Conservation (phyloP, 441 rosid genomes). For the Populus hybrid region DNA sequence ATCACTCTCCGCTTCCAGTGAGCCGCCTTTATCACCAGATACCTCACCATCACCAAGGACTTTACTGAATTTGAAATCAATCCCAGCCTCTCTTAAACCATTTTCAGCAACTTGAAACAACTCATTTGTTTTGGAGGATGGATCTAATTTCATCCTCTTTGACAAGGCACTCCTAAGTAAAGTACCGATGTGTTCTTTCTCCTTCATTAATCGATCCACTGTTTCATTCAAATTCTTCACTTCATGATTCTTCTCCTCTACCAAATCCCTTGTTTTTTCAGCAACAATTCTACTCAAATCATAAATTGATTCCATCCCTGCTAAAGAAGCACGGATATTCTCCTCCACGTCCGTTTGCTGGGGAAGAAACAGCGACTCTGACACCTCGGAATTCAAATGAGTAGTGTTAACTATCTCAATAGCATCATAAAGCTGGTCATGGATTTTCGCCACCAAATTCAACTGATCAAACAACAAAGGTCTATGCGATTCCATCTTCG, state of each 20-base stretch:
- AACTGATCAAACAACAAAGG: too few species aligned
- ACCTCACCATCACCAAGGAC: constrained; percentile 36
- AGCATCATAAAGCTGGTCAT: too few species aligned
- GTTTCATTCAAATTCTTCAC: constrained; percentile 68
- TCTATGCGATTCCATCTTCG: too few species aligned
- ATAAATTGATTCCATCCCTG: constrained; percentile 83
- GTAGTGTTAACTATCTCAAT: too few species aligned
- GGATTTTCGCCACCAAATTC: too few species aligned
- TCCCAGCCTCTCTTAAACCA: constrained; percentile 75
- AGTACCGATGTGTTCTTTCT: constrained; percentile 85
- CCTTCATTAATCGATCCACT: constrained; percentile 55
- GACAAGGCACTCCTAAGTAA: constrained; percentile 85
- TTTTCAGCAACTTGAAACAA: constrained; percentile 81
- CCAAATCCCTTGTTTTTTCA: constrained; percentile 50
- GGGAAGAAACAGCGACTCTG: too few species aligned
- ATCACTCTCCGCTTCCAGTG: constrained; percentile 51
- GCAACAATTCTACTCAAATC: constrained; percentile 58
- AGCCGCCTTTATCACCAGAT: constrained; percentile 25
- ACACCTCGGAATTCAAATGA: too few species aligned
- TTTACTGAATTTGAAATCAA: constrained; percentile 57
- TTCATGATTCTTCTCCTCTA: constrained; percentile 60
- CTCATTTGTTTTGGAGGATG: constrained; percentile 55
- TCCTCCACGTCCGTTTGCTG: too few species aligned
- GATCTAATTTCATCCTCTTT: constrained; percentile 51
- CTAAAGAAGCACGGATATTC: constrained; percentile 81